Base-by-base conservation (phyloP, 1,139 yeast genomes). In the Protomyces pachydermus region DNA sequence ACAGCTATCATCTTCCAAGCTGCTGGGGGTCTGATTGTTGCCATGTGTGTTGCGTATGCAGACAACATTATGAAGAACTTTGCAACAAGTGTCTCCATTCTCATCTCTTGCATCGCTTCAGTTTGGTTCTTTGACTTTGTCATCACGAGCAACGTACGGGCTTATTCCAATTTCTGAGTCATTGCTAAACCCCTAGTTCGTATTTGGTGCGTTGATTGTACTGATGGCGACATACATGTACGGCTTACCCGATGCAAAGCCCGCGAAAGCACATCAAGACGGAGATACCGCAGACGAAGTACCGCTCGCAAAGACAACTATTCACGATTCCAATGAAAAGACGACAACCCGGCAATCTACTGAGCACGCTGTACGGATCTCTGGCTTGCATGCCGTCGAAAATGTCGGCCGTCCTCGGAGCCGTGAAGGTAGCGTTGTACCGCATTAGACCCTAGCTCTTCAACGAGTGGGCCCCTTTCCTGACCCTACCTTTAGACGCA, bases 11-110 rank as follows among this genome's bases (percentile, higher is more conserved):
- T 74, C 18, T 71, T 77, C 39, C 80, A 77, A 67, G 80, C 80
- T 3, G 65, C 74, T 52, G 80, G 80, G n/a, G 80, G 80, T 3
- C 75, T 77, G 56, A 70, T 77, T 32, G 80, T 77, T 3, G 80
- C 80, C 3, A 68, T 77, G 39, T 77, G 79, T 64, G 80, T 77
- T 65, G 78, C 77, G 66, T 77, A 73, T 66, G 80, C 80, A 34
- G 80, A 77, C 70, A 77, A 76, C 68, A 77, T 77, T 65, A 77
- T 62, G 65, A 77, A 77, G 70, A 77, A 77, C 72, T 77, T 77
- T 69, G 79, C 80, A 3, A 77, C 80, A 2, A 75, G 78, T 10
- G 73, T 77, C 56, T 76, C 79, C 1, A 77, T 77, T 65, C 71
- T 77, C 56, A 71, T 78, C 20, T 76, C 79, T 12, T 76, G 75